These are phyloP conservation scores for Clonostachys rhizophaga DNA, from an alignment of 2,329 filamentous ascomycete genomes.

Conservation along the genomic window DNA sequence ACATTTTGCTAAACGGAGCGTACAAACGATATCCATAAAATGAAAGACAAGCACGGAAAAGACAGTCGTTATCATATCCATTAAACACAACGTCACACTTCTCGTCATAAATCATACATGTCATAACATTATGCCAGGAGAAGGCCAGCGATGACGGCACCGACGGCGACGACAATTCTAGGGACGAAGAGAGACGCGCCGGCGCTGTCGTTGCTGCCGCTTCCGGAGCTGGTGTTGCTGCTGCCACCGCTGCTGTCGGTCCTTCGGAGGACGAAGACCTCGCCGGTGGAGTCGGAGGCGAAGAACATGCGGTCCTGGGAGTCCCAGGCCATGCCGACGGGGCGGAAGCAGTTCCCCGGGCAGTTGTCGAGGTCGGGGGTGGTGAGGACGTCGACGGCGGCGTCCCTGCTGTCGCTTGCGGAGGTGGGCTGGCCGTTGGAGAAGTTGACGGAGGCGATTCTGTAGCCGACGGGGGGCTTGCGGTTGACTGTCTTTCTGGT, in stretches of 20 bases:
- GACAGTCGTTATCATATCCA: no score
- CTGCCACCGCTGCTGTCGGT: conserved; percentile 3
- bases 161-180: conserved; percentile 15
- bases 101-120: no score
- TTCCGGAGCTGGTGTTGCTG: conserved; percentile 3
- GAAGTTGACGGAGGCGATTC: conserved; percentile 35
- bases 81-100: no score
- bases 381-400: conserved; percentile 46
- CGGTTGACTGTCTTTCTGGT: conserved; percentile 28
- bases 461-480: conserved; percentile 38
- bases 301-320: conserved; percentile 52
- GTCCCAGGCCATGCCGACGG: conserved; percentile 53
- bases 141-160: conserved; percentile 16
- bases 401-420: conserved; percentile 33
- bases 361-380: conserved; percentile 50
- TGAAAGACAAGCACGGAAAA: no score
- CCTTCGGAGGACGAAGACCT: conserved; percentile 54
- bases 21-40: no score
- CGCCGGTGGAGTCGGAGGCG: conserved; percentile 58
- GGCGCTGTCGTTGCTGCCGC: conserved; percentile 1
- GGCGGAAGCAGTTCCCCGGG: conserved; percentile 55
- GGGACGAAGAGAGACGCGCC: conserved; percentile 10
- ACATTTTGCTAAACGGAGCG: no score
- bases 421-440: conserved; percentile 32
- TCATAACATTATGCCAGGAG: conserved; percentile 14